Evolutionary conservation across 371 early-diverging fungal genomes (phyloP).

Genomic region (Syncephalastrum racemosum): DNA sequence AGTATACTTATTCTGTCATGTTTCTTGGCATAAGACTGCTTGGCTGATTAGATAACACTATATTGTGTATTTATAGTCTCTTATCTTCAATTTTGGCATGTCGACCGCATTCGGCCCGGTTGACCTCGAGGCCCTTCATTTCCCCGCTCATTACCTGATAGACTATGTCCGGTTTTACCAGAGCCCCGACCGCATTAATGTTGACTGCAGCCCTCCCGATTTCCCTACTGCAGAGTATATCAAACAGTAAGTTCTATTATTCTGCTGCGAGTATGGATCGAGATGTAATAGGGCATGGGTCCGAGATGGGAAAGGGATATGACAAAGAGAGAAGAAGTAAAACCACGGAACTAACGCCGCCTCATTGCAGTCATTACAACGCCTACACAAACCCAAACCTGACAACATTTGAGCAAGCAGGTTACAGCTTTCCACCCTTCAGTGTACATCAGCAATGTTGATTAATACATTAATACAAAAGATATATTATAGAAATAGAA

Average conservation of each 20-base stretch:
- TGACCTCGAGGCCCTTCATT: conserved; percentile 26
- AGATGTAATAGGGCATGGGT: too few relatives aligned
- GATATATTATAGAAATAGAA: too few relatives aligned
- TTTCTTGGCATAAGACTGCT: too few relatives aligned
- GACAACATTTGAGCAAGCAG: conserved; percentile 19
- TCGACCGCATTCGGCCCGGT: conserved; percentile 33
- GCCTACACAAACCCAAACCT: conserved; percentile 22
- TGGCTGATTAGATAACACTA: too few relatives aligned
- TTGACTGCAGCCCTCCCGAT: conserved; percentile 54
- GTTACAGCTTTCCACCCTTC: conserved; percentile 18
- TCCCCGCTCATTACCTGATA: conserved; percentile 47
- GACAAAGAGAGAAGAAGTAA: too few relatives aligned
- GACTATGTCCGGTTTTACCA: conserved; percentile 59
- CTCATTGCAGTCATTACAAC: conserved; percentile 12
- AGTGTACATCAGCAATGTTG: conserved; percentile 5
- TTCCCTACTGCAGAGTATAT: conserved; percentile 54
- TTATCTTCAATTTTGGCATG: too few relatives aligned
- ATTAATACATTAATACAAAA: too few relatives aligned
- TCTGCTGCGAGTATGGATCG: too few relatives aligned
- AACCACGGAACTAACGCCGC: too few relatives aligned
- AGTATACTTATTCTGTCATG: too few relatives aligned
- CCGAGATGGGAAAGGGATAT: too few relatives aligned
- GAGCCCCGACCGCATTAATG: conserved; percentile 45
- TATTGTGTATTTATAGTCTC: too few relatives aligned
- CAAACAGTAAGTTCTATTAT: conserved; percentile 16